phyloP scores from a whole-genome alignment of 2,329 filamentous ascomycete species.

The Aspergillus intermedius region DNA sequence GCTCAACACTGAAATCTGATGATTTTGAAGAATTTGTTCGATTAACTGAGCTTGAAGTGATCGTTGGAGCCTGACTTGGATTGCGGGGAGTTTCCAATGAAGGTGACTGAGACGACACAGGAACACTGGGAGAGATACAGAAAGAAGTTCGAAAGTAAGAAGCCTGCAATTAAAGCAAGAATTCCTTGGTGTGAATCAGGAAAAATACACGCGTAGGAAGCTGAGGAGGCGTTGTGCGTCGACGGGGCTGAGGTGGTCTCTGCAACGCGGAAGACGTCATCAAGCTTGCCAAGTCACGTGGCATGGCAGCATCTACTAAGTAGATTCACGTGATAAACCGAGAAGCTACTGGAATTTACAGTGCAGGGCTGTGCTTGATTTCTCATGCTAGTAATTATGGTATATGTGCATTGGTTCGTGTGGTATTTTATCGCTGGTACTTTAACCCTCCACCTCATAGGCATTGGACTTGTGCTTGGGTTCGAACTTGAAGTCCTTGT shows the following conservation, averaged over 20 bases:
- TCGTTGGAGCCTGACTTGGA: constrained; percentile 54
- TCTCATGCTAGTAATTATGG: not conserved
- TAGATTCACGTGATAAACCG: not conserved
- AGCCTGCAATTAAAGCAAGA: not conserved
- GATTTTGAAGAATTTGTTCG: not conserved
- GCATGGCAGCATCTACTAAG: not conserved
- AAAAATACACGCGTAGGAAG: not conserved
- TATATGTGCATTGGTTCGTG: not conserved
- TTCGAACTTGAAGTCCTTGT: constrained; percentile 85
- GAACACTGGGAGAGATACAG: not conserved
- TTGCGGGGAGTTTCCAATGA: not conserved
- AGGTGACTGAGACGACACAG: not conserved
- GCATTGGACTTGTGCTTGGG: constrained; percentile 96
- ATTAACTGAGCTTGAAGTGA: constrained; percentile 35
- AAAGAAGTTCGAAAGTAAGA: not conserved
- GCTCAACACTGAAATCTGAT: constrained; percentile 7
- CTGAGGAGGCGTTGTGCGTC: not conserved
- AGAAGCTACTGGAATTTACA: no score
- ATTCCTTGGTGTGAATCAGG: no score
- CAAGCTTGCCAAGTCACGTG: constrained; percentile 13
- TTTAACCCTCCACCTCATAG: constrained; percentile 65
- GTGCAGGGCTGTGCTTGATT: not conserved
- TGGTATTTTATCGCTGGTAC: not conserved
- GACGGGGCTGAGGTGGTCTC: constrained; percentile 62
- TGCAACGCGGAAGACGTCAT: constrained; percentile 30